These are phyloP conservation scores for Mycena galopus DNA, from an alignment of 768 basidiomycete genomes.

Conservation along the genomic window DNA sequence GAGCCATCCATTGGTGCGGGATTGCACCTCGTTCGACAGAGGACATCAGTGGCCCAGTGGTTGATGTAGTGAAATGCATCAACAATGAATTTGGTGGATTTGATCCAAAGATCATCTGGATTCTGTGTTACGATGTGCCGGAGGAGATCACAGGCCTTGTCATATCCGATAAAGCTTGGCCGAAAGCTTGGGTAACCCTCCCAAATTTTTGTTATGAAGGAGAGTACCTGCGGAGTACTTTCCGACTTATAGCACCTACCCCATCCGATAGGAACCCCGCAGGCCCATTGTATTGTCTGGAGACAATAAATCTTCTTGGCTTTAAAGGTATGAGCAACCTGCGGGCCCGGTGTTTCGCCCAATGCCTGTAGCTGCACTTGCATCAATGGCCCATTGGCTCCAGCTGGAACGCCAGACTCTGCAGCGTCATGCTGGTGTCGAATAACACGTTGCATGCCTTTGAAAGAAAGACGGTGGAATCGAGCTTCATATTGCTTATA, in stretches of 20 bases:
- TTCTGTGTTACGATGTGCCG: too few species aligned
- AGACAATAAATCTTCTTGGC: conserved; percentile 31
- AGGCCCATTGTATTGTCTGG: conserved; percentile 38
- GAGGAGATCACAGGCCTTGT: conserved; percentile 34
- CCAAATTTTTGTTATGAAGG: conserved; percentile 20
- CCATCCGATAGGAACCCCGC: conserved; percentile 35
- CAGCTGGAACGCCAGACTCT: background rate
- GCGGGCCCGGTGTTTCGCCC: conserved; percentile 1
- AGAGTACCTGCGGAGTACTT: conserved; percentile 31
- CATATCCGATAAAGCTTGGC: conserved; percentile 33
- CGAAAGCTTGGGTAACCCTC: background rate
- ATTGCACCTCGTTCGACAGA: conserved; percentile 24
- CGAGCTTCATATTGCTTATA: background rate
- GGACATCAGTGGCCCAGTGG: conserved; percentile 22
- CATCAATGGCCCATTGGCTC: background rate
- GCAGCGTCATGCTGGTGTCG: background rate
- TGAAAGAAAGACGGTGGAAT: conserved; percentile 1
- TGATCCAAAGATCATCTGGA: conserved; percentile 20
- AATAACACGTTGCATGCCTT: background rate
- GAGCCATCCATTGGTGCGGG: conserved; percentile 33
- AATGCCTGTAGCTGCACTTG: conserved; percentile 3
- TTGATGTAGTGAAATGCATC: conserved; percentile 32
- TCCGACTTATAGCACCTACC: conserved; percentile 35
- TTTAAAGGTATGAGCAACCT: conserved; percentile 31
- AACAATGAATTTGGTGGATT: conserved; percentile 32